These are phyloP conservation scores for Pleurotus sapidus DNA, from an alignment of 768 basidiomycete genomes.

Conservation along the genomic window DNA sequence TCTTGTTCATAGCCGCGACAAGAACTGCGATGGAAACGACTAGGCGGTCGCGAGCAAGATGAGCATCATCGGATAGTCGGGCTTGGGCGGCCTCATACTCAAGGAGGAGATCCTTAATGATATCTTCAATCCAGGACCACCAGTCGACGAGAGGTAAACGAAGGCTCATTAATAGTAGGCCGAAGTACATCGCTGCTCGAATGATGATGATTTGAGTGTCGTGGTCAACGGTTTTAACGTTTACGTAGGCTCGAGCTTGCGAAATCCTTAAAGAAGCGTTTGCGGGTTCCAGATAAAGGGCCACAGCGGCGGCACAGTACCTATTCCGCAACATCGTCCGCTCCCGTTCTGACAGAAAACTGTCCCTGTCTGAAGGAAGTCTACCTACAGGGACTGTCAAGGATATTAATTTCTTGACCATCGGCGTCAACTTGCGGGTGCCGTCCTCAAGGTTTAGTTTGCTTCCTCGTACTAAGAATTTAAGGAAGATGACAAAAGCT, in stretches of 20 bases:
- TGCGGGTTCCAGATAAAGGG: conserved; percentile 56
- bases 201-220: conserved; percentile 69
- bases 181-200: conserved; percentile 70
- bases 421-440: conserved; percentile 33
- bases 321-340: conserved; percentile 83
- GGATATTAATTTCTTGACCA: conserved; percentile 66
- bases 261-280: conserved; percentile 50
- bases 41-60: conserved; percentile 22
- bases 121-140: conserved; percentile 62
- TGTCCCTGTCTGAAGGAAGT: conserved; percentile 56
- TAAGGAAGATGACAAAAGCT: conserved; percentile 77
- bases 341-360: conserved; percentile 48
- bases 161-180: conserved; percentile 56
- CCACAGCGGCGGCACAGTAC: conserved; percentile 68
- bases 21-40: conserved; percentile 43
- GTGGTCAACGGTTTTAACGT: conserved; percentile 62
- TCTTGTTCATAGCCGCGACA: conserved; percentile 53
- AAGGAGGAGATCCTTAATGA: conserved; percentile 48
- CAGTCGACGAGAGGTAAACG: conserved; percentile 47
- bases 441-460: conserved; percentile 25
- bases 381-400: conserved; percentile 70
- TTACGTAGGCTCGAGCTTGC: conserved; percentile 65
- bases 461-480: conserved; percentile 70
- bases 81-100: conserved; percentile 42
- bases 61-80: conserved; percentile 10